Percentiles rank a stretch among this genome's conserved stretches.
These are phyloP conservation scores for Polyporus arcularius DNA, from an alignment of 768 basidiomycete species.

Conservation along the genomic window DNA sequence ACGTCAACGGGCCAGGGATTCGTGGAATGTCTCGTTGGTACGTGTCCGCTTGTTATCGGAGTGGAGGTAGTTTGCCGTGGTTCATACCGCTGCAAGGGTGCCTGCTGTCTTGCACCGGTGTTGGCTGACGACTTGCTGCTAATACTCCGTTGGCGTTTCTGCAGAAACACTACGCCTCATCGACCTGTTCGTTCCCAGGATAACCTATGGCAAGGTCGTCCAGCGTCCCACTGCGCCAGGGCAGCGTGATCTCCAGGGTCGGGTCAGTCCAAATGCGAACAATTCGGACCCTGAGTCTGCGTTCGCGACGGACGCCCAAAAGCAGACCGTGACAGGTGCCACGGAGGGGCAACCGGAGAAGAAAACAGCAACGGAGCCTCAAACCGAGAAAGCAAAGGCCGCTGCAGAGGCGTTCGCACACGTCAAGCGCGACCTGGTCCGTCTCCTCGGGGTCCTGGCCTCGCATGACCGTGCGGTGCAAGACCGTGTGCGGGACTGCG, in stretches of 20 bases:
- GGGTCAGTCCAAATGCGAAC: not conserved
- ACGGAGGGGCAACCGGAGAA: too few relatives aligned
- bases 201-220: conserved; percentile 75
- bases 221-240: conserved; percentile 14
- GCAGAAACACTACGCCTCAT: conserved; percentile 74
- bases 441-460: conserved; percentile 77
- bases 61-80: not conserved
- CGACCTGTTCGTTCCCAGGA: conserved; percentile 81
- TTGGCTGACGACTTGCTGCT: not conserved
- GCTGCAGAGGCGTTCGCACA: conserved; percentile 72
- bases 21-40: conserved; percentile 28
- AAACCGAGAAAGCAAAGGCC: not conserved
- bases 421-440: conserved; percentile 88
- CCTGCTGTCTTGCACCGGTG: not conserved
- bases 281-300: not conserved
- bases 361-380: not conserved
- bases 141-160: not conserved
- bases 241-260: not conserved
- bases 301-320: not conserved
- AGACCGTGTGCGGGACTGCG: conserved; percentile 68
- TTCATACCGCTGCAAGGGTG: not conserved
- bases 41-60: not conserved
- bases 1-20: conserved; percentile 18
- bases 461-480: conserved; percentile 67
- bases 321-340: not conserved